Base-by-base conservation (phyloP, 331 rosid species). In the Pyrus hybrid region DNA sequence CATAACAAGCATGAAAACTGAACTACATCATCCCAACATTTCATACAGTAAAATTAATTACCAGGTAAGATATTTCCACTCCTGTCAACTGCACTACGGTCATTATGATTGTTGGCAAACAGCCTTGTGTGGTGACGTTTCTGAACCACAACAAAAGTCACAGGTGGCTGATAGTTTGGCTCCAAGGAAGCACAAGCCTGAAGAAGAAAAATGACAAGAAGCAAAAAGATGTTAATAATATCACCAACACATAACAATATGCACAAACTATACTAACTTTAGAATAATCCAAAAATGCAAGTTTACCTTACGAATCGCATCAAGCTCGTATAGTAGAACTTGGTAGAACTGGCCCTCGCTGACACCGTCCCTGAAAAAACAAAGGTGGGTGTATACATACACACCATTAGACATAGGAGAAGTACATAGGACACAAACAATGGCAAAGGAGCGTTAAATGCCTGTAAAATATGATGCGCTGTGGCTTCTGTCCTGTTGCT, bases 11-110 rank as follows among this genome's bases (percentile, higher is more conserved):
- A 20, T 20, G 23, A 35, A 66, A 33, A 37, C 41, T 53, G 45
- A 57, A 26, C 61, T 17, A 32, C 14, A 78, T 12, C 12, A 25
- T 18, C 45, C 29, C 5, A 28, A 53, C 18, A 41, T n/a, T 17
- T 12, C 29, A 37, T 18, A 45, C 7, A 1, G 13, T 5, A 70
- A 65, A 5, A 69, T 29, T 14, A 33, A 28, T 74, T 83, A 92
- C 99, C 99, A 25, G 99, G 99, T 43, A 95, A 85, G 77, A 95
- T 95, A 61, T 95, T 95, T 73, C 99, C 99, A 79, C 99, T 95
- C 47, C 83, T 76, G 71, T 95, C 99, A 66, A 91, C 82, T 0
- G 98, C 77, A 41, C 66, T 63, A 62, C 80, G 85, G 76, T 95
- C 96, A 56, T 35, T 69, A 63, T 92, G 97, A 77, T 92, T 85